Percentiles rank a stretch among this genome's conserved stretches.
Conservation (phyloP, 2,329 filamentous ascomycete species). For the Bipolaris oryzae region DNA sequence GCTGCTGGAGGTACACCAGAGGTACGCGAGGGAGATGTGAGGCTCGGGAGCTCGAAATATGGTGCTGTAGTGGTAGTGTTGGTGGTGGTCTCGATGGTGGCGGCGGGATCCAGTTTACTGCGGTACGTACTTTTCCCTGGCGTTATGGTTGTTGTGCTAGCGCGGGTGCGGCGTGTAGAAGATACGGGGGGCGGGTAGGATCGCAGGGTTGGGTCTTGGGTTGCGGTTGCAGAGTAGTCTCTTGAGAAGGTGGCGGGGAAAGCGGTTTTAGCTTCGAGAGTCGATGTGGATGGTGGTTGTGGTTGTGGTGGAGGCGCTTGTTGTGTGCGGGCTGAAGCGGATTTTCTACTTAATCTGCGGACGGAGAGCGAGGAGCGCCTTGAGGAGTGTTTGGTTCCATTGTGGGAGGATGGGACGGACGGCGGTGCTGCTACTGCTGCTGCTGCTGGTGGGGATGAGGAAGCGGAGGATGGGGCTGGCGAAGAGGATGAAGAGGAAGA, state of each 20-base stretch:
- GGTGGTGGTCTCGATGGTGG: background rate
- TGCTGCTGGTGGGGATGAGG: background rate
- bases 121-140: too few species aligned
- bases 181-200: background rate
- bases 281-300: background rate
- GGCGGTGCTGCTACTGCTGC: background rate
- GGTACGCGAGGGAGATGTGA: too few species aligned
- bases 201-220: background rate
- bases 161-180: too few species aligned
- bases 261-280: background rate
- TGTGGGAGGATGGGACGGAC: background rate
- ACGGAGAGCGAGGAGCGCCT: background rate
- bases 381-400: background rate
- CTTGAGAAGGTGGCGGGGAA: background rate
- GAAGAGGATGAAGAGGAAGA: background rate
- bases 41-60: too few species aligned
- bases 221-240: background rate
- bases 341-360: background rate
- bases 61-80: too few species aligned
- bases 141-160: too few species aligned
- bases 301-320: too few species aligned
- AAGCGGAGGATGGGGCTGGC: background rate
- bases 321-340: background rate
- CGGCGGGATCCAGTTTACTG: background rate
- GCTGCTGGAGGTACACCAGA: constrained; percentile 17